Evolutionary conservation across 495 filamentous ascomycete species (phyloP).

Genomic region (Neurospora sp.): DNA sequence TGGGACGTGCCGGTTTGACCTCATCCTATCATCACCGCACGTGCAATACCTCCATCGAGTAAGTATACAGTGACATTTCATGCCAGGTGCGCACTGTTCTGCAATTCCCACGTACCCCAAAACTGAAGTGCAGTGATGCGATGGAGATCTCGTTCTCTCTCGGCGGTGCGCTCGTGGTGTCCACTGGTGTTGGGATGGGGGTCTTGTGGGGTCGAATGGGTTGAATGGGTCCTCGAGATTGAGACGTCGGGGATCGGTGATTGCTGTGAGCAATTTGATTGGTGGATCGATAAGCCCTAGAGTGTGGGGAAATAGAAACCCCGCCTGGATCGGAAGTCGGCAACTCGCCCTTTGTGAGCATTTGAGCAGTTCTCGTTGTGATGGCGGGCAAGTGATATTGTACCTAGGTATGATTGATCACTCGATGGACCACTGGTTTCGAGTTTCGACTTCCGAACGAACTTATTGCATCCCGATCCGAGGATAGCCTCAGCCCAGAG

Average conservation of each 20-base stretch:
- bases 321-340: constrained; percentile 3
- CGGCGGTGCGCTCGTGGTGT: neutral
- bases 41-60: neutral
- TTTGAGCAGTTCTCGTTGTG: neutral
- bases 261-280: neutral
- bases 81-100: neutral
- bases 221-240: neutral
- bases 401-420: neutral
- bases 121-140: neutral
- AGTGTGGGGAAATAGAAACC: neutral
- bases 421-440: neutral
- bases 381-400: neutral
- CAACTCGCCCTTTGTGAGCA: constrained; percentile 2
- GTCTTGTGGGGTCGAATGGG: constrained; percentile 3
- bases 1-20: neutral
- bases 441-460: neutral
- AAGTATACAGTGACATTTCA: neutral
- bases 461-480: neutral
- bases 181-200: neutral
- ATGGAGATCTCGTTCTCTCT: constrained; percentile 1
- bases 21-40: neutral
- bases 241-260: neutral
- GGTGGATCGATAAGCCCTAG: neutral
- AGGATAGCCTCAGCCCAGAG: neutral
- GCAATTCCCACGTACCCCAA: neutral